These are phyloP conservation scores for Paecilomyces fulvus DNA, from an alignment of 2,329 filamentous ascomycete genomes.

Conservation along the genomic window DNA sequence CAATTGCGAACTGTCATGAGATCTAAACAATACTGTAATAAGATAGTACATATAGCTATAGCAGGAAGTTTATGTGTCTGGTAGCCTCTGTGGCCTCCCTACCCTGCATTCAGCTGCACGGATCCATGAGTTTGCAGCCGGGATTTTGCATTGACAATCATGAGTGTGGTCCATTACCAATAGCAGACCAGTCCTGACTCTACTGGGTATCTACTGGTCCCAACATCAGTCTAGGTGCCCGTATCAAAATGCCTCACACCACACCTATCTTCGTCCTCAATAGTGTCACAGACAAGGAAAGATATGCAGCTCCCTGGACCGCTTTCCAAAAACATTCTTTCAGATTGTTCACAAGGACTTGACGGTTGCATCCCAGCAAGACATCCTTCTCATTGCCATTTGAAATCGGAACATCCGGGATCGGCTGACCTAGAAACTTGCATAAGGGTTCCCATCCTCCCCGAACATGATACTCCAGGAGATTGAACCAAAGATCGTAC, in stretches of 20 bases:
- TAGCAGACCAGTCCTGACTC: too few species aligned
- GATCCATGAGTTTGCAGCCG: too few species aligned
- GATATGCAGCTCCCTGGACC: not conserved
- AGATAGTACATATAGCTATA: too few species aligned
- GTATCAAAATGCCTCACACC: not conserved
- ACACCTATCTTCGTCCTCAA: not conserved
- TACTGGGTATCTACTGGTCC: not conserved
- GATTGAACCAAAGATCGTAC: constrained; percentile 12
- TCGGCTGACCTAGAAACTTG: constrained; percentile 28
- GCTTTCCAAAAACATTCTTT: not conserved
- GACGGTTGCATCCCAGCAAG: not conserved
- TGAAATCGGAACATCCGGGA: constrained; percentile 28
- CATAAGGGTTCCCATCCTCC: constrained; percentile 41
- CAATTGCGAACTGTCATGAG: too few species aligned
- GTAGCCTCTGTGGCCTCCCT: too few species aligned
- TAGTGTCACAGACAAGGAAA: not conserved
- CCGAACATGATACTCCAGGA: constrained; percentile 21
- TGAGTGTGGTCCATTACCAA: too few species aligned
- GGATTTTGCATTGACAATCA: too few species aligned
- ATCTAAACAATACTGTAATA: too few species aligned
- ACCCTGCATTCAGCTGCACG: too few species aligned
- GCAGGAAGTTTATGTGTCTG: too few species aligned
- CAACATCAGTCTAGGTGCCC: not conserved
- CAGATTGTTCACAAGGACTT: not conserved
- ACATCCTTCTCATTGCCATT: constrained; percentile 19